Conservation (phyloP, 805 yeast genomes). For the Candida tibetensis region DNA sequence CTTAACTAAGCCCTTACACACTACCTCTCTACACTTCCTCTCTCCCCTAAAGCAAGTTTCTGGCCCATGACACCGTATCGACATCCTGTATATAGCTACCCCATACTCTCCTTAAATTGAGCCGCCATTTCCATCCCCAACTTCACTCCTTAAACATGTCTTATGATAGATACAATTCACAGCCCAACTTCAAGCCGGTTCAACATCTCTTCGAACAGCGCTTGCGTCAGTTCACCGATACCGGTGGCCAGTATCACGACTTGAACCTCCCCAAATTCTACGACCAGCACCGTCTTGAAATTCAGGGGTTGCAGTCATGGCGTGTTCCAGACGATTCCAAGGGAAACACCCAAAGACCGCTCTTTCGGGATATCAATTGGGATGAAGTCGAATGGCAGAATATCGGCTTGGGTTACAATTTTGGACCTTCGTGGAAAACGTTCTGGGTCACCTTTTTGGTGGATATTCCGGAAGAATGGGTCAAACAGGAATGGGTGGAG, state of each 20-base stretch:
- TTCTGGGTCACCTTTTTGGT: conserved; percentile 83
- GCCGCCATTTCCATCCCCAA: conserved; percentile 1
- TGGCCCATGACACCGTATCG: too few species aligned
- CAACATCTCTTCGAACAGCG: conserved; percentile 71
- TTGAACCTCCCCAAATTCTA: conserved; percentile 82
- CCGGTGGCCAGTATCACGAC: conserved; percentile 68
- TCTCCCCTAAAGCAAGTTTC: too few species aligned
- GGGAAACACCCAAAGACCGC: conserved; percentile 55
- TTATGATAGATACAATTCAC: conserved; percentile 20
- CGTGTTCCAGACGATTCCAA: conserved; percentile 60
- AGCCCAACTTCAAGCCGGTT: conserved; percentile 74
- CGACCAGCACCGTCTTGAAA: conserved; percentile 55
- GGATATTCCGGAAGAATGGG: conserved; percentile 62
- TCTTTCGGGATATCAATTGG: conserved; percentile 55
- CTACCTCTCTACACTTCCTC: too few species aligned
- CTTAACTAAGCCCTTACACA: too few species aligned
- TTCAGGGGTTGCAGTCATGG: conserved; percentile 56
- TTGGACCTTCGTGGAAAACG: conserved; percentile 97
- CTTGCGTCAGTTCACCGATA: conserved; percentile 68
- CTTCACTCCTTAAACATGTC: conserved; percentile 3
- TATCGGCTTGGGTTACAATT: conserved; percentile 67
- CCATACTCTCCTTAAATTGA: conserved; percentile 4
- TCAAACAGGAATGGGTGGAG: conserved; percentile 47
- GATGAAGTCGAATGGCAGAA: conserved; percentile 46
- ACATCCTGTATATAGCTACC: too few species aligned